Evolutionary conservation across 2,329 filamentous ascomycete genomes (phyloP), one percentile per base, ranked within the genome.

Genomic region (Conoideocrella luteorostrata): DNA sequence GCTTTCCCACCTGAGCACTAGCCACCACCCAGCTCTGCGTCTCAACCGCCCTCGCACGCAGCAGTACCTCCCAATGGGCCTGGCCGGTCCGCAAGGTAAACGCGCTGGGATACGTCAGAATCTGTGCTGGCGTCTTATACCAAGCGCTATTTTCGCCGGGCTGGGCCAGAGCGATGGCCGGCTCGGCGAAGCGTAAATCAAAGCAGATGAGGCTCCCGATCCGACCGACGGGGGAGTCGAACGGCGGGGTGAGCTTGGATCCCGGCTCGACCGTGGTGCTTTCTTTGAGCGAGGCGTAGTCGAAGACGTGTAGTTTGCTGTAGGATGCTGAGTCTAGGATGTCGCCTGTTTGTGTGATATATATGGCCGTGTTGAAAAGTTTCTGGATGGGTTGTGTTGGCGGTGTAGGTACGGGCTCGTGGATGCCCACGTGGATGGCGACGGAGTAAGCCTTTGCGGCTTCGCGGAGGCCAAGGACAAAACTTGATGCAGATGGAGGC

Each of bases 231-330:
- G 78, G 66, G 0, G 83, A 86, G n/a, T 78, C 67, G 56, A 93
- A 88, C 0, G 89, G 89, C 3, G 78, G 62, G 1, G 80, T 68
- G 32, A 95, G 78, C 3, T 65, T 53, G 22, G 64, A 63, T 0
- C 88, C 88, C 4, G 77, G 75, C 56, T 90, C 82, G 0, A 89
- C 86, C 36, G 74, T 84, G 21, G 63, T 61, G 41, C 66, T 72
- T 57, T 77, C 74, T 46, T 62, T 66, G 17, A 77, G 68, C 9
- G 56, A 52, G 12, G 68, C 72, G 52, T 77, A 77, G 64, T 96
- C 88, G 65, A 97, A 96, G 12, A 96, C 74, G 61, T 96, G 90
- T 24, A 95, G 68, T 63, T 97, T 97, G 62, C 95, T 85, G 66
- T 96, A 96, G 17, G 64, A 62, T 2, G 59, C 60, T 5, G 62